phyloP scores from a whole-genome alignment of 176 grass and related monocot genomes.

The Rhipidocladum racemiflorum region DNA sequence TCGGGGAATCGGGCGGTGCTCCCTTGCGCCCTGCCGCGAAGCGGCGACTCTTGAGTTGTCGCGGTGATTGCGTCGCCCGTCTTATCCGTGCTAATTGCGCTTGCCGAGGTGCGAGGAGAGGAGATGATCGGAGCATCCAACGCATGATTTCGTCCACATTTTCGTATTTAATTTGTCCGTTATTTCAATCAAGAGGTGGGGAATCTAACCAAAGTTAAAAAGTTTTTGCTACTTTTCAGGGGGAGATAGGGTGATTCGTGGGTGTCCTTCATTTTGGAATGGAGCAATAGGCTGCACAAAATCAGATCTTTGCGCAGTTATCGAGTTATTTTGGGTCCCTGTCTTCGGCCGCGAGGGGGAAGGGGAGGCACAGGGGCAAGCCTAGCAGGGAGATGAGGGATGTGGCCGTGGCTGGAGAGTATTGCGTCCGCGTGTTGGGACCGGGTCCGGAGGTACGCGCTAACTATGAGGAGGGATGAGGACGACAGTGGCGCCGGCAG shows the following conservation, averaged over 20 bases:
- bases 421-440: slow-evolving; percentile 82
- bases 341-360: not conserved
- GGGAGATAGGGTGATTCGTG: not conserved
- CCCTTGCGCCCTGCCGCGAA: not conserved
- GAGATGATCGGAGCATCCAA: not conserved
- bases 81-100: not conserved
- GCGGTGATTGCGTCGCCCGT: not conserved
- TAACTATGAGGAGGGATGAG: slow-evolving; percentile 94
- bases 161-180: not conserved
- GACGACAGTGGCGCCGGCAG: slow-evolving; percentile 16
- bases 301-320: not conserved
- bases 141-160: not conserved
- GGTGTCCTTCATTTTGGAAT: not conserved
- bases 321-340: not conserved
- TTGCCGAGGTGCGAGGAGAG: not conserved
- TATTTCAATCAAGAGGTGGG: not conserved
- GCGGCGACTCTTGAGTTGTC: not conserved
- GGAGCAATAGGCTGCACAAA: not conserved
- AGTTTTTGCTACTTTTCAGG: not conserved
- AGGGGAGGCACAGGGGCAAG: slow-evolving; percentile 11
- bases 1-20: not conserved
- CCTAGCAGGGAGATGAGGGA: slow-evolving; percentile 80
- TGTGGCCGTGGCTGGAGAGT: slow-evolving; percentile 87
- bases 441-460: slow-evolving; percentile 73
- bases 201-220: not conserved